Conservation (phyloP, 2,329 filamentous ascomycete species). For the Fusarium cyanostomum region DNA sequence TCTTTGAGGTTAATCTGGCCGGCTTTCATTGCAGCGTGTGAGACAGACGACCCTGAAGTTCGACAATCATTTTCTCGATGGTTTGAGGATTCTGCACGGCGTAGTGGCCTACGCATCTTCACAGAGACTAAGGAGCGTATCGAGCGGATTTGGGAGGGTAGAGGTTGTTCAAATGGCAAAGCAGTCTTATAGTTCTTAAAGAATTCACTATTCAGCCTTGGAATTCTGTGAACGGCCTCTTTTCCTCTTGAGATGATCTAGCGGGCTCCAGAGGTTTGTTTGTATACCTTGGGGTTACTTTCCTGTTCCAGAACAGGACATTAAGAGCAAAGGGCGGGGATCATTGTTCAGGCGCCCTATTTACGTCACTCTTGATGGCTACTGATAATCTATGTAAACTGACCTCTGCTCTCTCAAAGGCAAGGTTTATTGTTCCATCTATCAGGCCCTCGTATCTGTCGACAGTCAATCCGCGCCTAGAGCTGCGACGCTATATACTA, state of each 20-base stretch:
- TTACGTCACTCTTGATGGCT: too few relatives aligned
- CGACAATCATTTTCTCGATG: conserved; percentile 6
- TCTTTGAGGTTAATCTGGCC: conserved; percentile 31
- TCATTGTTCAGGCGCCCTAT: too few relatives aligned
- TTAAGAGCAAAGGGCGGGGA: background rate
- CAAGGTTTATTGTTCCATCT: too few relatives aligned
- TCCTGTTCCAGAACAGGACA: conserved; percentile 10
- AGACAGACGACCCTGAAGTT: conserved; percentile 5
- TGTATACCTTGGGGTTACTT: conserved; percentile 2
- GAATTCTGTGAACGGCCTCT: too few relatives aligned
- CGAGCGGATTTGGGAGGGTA: conserved; percentile 13
- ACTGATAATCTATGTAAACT: too few relatives aligned
- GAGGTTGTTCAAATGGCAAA: background rate
- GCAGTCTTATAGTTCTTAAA: background rate
- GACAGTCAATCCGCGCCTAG: too few relatives aligned
- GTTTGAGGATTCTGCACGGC: conserved; percentile 16
- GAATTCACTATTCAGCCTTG: background rate
- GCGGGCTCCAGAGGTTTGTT: background rate
- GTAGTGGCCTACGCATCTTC: conserved; percentile 25
- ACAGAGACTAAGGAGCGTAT: conserved; percentile 15
- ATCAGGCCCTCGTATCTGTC: background rate
- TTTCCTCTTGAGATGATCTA: too few relatives aligned
- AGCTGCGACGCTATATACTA: too few relatives aligned
- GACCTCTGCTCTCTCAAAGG: too few relatives aligned
- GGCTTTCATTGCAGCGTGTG: conserved; percentile 25